phyloP scores from a whole-genome alignment of 371 early-diverging fungal genomes.

The Entomophthora muscae region DNA sequence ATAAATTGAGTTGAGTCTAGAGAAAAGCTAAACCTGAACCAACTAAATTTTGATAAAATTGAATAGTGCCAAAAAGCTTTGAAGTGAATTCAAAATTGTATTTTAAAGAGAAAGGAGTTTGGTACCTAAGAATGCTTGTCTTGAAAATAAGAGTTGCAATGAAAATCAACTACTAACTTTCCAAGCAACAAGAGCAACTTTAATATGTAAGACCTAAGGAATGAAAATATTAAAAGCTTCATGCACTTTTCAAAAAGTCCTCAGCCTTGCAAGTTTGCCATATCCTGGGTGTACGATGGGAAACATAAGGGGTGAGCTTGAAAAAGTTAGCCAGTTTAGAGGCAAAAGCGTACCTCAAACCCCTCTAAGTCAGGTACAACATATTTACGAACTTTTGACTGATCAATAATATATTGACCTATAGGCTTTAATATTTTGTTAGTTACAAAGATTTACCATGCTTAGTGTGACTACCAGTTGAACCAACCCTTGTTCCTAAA shows the following conservation, averaged over 20 bases:
- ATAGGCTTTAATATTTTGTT: neutral
- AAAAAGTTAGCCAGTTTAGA: neutral
- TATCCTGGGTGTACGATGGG: conserved; percentile 5
- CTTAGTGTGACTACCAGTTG: conserved; percentile 71
- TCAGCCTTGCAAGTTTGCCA: neutral
- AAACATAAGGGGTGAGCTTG: conserved; percentile 10
- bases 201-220: too few relatives aligned
- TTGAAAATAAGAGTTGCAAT: too few relatives aligned
- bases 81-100: too few relatives aligned
- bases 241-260: conserved; percentile 7
- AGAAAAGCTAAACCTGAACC: too few relatives aligned
- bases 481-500: conserved; percentile 59
- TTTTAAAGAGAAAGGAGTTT: too few relatives aligned
- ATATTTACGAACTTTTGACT: conserved; percentile 56
- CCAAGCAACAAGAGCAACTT: too few relatives aligned
- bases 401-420: conserved; percentile 49
- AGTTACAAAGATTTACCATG: conserved; percentile 18
- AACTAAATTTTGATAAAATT: too few relatives aligned
- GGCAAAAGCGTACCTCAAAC: conserved; percentile 29
- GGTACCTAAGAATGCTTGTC: too few relatives aligned
- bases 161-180: too few relatives aligned
- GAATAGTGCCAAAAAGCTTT: too few relatives aligned
- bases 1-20: too few relatives aligned
- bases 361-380: conserved; percentile 57
- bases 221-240: too few relatives aligned